These are phyloP conservation scores for Amanita inopinata DNA, from an alignment of 768 basidiomycete species.

Conservation along the genomic window DNA sequence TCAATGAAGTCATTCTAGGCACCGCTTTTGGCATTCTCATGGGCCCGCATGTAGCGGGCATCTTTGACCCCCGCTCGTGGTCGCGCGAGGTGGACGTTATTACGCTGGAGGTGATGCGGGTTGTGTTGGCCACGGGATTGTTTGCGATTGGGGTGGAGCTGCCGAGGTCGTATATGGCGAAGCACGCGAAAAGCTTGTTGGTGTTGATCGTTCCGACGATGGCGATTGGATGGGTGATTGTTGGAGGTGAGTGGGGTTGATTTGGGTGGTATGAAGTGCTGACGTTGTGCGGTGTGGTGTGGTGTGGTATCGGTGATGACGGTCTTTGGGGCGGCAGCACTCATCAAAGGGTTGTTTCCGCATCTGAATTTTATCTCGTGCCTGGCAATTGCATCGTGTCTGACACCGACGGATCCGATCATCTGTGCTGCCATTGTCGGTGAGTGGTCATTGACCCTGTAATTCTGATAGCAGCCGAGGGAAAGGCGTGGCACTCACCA, in stretches of 20 bases:
- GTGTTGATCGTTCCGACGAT: conserved; percentile 75
- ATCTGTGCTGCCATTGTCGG: conserved; percentile 79
- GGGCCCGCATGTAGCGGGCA: conserved; percentile 61
- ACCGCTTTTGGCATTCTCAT: conserved; percentile 58
- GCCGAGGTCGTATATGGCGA: conserved; percentile 73
- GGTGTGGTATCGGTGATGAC: not conserved
- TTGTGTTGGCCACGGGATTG: conserved; percentile 85
- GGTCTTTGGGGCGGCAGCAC: conserved; percentile 28
- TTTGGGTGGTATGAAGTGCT: not conserved
- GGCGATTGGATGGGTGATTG: conserved; percentile 78
- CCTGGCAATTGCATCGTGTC: conserved; percentile 79
- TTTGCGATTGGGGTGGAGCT: conserved; percentile 96
- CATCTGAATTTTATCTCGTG: conserved; percentile 60
- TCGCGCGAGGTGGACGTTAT: conserved; percentile 40
- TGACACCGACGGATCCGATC: conserved; percentile 93
- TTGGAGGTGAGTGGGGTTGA: conserved; percentile 37
- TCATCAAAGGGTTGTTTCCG: conserved; percentile 69
- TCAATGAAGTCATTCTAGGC: conserved; percentile 92
- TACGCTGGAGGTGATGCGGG: conserved; percentile 74
- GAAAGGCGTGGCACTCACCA: too few species aligned
- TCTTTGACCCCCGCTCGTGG: conserved; percentile 79
- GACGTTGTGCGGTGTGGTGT: not conserved
- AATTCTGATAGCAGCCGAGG: too few species aligned
- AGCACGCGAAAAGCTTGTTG: conserved; percentile 63
- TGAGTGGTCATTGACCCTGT: conserved; percentile 20